phyloP scores from a whole-genome alignment of 805 yeast species.

The Wickerhamomyces ciferrii region DNA sequence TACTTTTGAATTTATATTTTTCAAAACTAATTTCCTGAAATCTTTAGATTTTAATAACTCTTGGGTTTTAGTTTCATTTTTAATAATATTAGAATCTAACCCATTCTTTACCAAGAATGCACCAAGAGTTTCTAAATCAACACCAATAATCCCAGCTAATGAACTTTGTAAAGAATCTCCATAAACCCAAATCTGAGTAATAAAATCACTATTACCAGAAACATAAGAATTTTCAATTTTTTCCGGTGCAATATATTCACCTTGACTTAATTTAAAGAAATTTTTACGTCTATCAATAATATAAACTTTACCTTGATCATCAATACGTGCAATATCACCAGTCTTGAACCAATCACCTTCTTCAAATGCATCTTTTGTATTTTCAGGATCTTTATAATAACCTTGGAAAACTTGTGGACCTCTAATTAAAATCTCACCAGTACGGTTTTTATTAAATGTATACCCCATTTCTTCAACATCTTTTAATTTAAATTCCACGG shows the following conservation, averaged over 20 bases:
- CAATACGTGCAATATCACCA: constrained; percentile 49
- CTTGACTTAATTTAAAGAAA: constrained; percentile 52
- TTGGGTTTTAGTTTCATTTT: not conserved
- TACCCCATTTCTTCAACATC: constrained; percentile 59
- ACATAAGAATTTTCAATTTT: constrained; percentile 54
- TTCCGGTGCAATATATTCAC: constrained; percentile 60
- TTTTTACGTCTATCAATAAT: constrained; percentile 64
- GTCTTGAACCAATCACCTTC: constrained; percentile 49
- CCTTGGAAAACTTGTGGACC: constrained; percentile 42
- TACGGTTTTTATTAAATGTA: constrained; percentile 32
- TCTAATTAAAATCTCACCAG: constrained; percentile 49
- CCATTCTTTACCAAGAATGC: not conserved
- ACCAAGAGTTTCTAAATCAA: constrained; percentile 31
- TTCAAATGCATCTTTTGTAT: constrained; percentile 28
- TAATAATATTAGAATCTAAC: not conserved
- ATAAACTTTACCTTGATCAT: constrained; percentile 39
- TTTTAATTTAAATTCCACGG: constrained; percentile 47
- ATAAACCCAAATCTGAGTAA: constrained; percentile 45
- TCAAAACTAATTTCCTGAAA: constrained; percentile 1
- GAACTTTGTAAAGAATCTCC: constrained; percentile 47
- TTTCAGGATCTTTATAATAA: constrained; percentile 17
- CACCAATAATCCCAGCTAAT: constrained; percentile 50
- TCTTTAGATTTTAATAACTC: constrained; percentile 1
- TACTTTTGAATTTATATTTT: not conserved
- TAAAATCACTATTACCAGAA: constrained; percentile 31